phyloP scores from a whole-genome alignment of 164 flowering plant species.

The Liriodendron chinense region DNA sequence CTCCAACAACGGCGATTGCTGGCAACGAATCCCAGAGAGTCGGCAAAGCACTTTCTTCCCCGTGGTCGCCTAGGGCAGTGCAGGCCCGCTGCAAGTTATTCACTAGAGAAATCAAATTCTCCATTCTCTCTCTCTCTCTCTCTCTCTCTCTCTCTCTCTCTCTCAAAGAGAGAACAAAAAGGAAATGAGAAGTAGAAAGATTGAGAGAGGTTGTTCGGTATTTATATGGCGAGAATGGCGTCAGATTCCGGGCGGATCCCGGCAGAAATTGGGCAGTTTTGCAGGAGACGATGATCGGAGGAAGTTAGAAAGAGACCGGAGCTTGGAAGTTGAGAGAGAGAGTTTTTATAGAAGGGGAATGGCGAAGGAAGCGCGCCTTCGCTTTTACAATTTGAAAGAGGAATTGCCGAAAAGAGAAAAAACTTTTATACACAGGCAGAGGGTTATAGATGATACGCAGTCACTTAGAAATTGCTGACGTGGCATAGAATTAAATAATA shows the following conservation, averaged over 20 bases:
- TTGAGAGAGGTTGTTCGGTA: neutral
- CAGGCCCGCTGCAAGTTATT: conserved; percentile 92
- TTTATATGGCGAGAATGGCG: neutral
- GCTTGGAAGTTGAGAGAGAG: neutral
- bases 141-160: conserved; percentile 3
- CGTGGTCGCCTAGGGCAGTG: conserved; percentile 88
- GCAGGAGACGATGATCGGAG: neutral
- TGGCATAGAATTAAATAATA: no score
- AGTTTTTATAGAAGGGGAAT: neutral
- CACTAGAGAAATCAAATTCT: conserved; percentile 70
- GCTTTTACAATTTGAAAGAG: no score
- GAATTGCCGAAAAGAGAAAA: no score
- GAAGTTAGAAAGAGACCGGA: neutral
- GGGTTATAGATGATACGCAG: no score
- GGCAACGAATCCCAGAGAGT: conserved; percentile 97
- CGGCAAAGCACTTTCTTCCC: conserved; percentile 78
- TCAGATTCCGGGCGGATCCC: neutral
- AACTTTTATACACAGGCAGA: no score
- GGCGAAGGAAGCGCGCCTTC: neutral
- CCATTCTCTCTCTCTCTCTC: conserved; percentile 38
- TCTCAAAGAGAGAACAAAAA: neutral
- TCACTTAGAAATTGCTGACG: no score
- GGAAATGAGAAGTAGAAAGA: neutral
- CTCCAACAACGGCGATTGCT: conserved; percentile 94
- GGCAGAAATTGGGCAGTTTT: no score